Evolutionary conservation across 169 alveolate species (phyloP).

Genomic region (Plasmodium inui): DNA sequence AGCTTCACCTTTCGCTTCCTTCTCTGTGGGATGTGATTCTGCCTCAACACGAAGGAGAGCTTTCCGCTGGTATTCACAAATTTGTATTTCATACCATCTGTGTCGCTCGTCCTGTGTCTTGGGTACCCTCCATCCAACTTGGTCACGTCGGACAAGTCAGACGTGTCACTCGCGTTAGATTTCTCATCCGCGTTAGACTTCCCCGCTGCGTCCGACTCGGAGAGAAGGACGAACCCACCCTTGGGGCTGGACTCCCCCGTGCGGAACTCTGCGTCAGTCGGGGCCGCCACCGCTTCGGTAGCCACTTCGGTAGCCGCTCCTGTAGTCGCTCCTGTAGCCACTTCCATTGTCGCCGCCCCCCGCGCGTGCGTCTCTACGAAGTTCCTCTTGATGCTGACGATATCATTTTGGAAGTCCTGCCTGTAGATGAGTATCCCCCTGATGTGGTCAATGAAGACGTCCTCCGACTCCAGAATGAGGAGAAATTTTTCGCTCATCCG

Average conservation of each 20-base stretch:
- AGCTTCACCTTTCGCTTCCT: background rate
- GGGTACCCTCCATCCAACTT: background rate
- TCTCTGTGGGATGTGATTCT: slow-evolving; percentile 22
- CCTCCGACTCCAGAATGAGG: slow-evolving; percentile 24
- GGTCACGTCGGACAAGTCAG: background rate
- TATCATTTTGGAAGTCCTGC: slow-evolving; percentile 30
- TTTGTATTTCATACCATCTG: slow-evolving; percentile 44
- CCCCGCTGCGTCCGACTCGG: slow-evolving; percentile 40
- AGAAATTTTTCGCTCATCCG: slow-evolving; percentile 23
- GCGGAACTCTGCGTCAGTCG: background rate
- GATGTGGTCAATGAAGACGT: slow-evolving; percentile 9
- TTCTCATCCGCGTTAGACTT: background rate
- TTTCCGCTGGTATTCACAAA: slow-evolving; percentile 51
- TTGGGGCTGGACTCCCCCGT: background rate
- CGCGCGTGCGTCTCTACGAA: background rate
- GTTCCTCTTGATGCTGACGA: background rate
- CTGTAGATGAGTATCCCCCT: slow-evolving; percentile 33
- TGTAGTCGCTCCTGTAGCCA: too few species aligned
- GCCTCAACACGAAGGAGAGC: slow-evolving; percentile 52
- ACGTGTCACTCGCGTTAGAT: background rate
- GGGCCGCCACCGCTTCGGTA: background rate
- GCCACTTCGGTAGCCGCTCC: background rate
- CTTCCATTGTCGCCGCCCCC: background rate
- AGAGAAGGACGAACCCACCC: background rate
- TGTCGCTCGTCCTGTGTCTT: background rate